Evolutionary conservation across 129 eudicot genomes (phyloP).

Genomic region (Flaveria robusta): DNA sequence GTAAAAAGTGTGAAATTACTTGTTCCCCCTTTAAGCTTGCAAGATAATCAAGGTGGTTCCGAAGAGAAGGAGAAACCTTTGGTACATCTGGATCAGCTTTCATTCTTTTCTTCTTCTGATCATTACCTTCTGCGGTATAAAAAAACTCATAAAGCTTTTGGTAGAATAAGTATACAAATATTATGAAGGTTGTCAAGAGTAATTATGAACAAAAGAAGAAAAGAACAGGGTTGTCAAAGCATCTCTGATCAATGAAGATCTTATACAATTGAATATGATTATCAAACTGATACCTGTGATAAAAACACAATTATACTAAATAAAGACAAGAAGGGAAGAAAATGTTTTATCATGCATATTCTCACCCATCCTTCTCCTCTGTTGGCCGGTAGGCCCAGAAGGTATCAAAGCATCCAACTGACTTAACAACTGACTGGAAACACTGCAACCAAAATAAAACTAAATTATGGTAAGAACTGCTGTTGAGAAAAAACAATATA

Average conservation of each 20-base stretch:
- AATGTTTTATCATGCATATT: neutral
- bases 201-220: neutral
- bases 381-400: conserved; percentile 82
- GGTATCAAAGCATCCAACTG: conserved; percentile 75
- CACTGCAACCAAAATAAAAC: conserved; percentile 51
- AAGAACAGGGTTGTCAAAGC: neutral
- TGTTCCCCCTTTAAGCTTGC: conserved; percentile 95
- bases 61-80: conserved; percentile 69
- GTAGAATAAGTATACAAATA: too few species aligned
- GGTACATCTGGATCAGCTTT: conserved; percentile 68
- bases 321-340: neutral
- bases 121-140: conserved; percentile 64
- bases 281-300: neutral
- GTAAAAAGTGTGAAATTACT: conserved; percentile 34
- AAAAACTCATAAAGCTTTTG: conserved; percentile 20
- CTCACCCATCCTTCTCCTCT: conserved; percentile 82
- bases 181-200: neutral
- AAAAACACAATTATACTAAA: conserved; percentile 3
- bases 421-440: conserved; percentile 60
- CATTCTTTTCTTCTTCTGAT: conserved; percentile 71
- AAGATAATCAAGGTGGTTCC: conserved; percentile 69
- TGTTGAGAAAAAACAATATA: neutral
- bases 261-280: conserved; percentile 7
- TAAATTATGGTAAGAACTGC: neutral
- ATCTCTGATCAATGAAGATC: conserved; percentile 1